Evolutionary conservation across 371 early-diverging fungal species (phyloP), one percentile per base, ranked within the genome.

Genomic region (Dichotomocladium elegans): DNA sequence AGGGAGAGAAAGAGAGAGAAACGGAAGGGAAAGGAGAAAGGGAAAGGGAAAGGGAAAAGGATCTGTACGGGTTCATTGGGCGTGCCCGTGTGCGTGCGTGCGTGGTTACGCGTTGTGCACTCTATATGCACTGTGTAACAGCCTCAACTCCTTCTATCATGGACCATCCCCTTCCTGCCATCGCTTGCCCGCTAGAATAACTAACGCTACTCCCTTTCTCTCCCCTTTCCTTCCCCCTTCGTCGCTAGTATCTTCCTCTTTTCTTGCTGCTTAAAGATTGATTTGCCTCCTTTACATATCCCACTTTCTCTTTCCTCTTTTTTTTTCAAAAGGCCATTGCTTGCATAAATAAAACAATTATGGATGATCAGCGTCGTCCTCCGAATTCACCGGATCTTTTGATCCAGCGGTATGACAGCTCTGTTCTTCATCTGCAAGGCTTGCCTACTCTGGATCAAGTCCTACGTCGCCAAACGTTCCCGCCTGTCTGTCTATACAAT

Each of bases 401-500:
- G 4, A 37, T 37, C 5, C n/a, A 15, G 21, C n/a, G 37, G 21
- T 37, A 21, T n/a, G 17, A 37, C 37, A 37, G 21, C n/a, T 37
- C 17, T 15, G 9, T 5, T 37, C n/a, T n/a, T n/a, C n/a, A n/a
- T n/a, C 21, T 48, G 26, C 51, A 51, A 26, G 22, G 25, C 27
- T 37, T 85, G 35, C 87, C 85, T 12, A 74, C 75, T 6, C 59
- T 85, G 22, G 71, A 80, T 48, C 75, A 83, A 46, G 82, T 86
- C 2, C 65, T 86, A 1, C 58, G 71, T 28, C 67, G 87, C 21
- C 77, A 80, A 51, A 83, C 78, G 10, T 70, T 68, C 21, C 87
- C 87, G 25, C 87, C 87, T 1, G 80, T 86, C 1, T 86, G 85
- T 51, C 60, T 86, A 14, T 86, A 79, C 56, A 84, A 85, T 48